Percentiles rank a stretch among this genome's conserved stretches.
Evolutionary conservation across 2,329 filamentous ascomycete species (phyloP).

Genomic region (Botryotinia calthae): DNA sequence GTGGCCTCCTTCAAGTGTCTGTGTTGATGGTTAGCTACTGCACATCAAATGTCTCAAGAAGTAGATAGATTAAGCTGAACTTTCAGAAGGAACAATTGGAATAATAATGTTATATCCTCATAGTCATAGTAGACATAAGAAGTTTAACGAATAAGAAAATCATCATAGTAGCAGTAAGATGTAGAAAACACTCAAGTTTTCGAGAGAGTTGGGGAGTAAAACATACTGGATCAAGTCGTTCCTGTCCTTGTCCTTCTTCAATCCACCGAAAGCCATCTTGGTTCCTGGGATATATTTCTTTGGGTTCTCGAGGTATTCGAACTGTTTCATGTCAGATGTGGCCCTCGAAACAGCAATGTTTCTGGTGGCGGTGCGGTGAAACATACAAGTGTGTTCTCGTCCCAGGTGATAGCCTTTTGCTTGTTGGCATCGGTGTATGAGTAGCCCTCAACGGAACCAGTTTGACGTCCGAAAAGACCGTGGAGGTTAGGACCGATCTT

Average conservation of each 20-base stretch:
- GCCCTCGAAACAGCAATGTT: not conserved
- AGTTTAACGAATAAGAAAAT: slow-evolving; percentile 44
- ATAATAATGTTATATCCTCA: slow-evolving; percentile 56
- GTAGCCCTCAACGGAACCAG: slow-evolving; percentile 86
- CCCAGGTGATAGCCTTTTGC: slow-evolving; percentile 87
- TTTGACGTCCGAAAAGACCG: slow-evolving; percentile 97
- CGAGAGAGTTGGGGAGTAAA: not conserved
- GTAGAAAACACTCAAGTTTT: not conserved
- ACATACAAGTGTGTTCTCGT: slow-evolving; percentile 77
- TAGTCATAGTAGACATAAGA: slow-evolving; percentile 40
- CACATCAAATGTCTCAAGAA: not conserved
- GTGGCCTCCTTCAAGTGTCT: slow-evolving; percentile 70
- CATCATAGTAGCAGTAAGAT: slow-evolving; percentile 38
- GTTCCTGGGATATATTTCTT: slow-evolving; percentile 99
- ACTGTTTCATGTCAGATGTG: slow-evolving; percentile 50
- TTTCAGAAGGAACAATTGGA: slow-evolving; percentile 99
- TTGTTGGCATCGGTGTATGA: slow-evolving; percentile 99
- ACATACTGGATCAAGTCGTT: slow-evolving; percentile 97
- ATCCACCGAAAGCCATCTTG: slow-evolving; percentile 99
- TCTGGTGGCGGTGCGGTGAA: not conserved
- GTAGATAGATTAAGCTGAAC: slow-evolving; percentile 21
- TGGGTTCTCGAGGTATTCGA: slow-evolving; percentile 99
- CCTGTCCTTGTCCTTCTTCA: slow-evolving; percentile 99
- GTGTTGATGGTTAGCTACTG: slow-evolving; percentile 13
- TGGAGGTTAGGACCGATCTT: slow-evolving; percentile 97